A percentile compares a stretch with the other conserved stretches of the same genome.
Conservation (phyloP, 495 filamentous ascomycete species). For the Lophium mytilinum region DNA sequence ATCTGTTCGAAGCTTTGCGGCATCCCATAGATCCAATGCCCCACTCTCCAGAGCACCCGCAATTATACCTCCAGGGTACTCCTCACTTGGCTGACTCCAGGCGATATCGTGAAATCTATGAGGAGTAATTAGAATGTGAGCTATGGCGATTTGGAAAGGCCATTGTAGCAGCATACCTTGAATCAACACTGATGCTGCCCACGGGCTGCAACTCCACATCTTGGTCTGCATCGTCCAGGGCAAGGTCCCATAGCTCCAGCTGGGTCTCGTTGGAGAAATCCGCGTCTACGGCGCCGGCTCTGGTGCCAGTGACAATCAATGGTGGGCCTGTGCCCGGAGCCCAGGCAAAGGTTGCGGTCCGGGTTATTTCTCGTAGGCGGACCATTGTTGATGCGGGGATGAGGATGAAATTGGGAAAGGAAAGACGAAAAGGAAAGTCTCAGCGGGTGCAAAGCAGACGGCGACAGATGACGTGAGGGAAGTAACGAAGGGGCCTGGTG, state of each 20-base stretch:
- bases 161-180: constrained; percentile 52
- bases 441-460: not conserved
- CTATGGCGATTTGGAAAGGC: not conserved
- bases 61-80: constrained; percentile 74
- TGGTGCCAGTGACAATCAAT: constrained; percentile 88
- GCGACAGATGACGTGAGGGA: too few relatives aligned
- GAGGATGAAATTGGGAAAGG: constrained; percentile 16
- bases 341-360: constrained; percentile 97
- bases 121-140: not conserved
- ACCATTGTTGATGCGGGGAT: constrained; percentile 61
- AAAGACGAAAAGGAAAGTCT: constrained; percentile 13
- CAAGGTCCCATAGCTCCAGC: constrained; percentile 93
- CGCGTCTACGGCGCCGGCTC: constrained; percentile 88
- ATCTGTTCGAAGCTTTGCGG: constrained; percentile 68
- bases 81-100: constrained; percentile 74
- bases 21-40: constrained; percentile 92
- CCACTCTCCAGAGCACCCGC: constrained; percentile 95
- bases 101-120: constrained; percentile 91
- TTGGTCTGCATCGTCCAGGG: constrained; percentile 62
- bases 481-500: too few relatives aligned
- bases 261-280: constrained; percentile 97
- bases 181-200: constrained; percentile 77
- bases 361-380: constrained; percentile 84
- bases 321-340: constrained; percentile 67
- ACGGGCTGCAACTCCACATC: constrained; percentile 77